These are phyloP conservation scores for Babjeviella inositovora DNA, from an alignment of 805 yeast genomes.

Conservation along the genomic window DNA sequence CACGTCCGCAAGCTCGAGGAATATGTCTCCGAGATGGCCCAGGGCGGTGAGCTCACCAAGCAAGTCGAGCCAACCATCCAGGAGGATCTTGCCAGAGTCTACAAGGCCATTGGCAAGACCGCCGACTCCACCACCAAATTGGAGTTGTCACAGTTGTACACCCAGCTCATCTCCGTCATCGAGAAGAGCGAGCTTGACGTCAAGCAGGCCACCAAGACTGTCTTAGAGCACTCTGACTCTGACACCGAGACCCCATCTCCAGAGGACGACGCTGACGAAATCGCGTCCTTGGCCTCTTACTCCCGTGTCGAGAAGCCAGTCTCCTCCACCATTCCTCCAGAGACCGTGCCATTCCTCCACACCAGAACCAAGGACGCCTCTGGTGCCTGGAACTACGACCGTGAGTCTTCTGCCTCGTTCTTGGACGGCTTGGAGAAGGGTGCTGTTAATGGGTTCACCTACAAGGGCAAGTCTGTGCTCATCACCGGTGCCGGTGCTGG, in stretches of 20 bases:
- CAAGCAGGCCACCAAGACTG: conserved; percentile 39
- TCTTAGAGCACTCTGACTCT: conserved; percentile 22
- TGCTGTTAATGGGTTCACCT: conserved; percentile 88
- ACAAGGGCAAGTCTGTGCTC: conserved; percentile 75
- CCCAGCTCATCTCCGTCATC: conserved; percentile 53
- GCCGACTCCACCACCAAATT: conserved; percentile 52
- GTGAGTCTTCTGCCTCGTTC: conserved; percentile 57
- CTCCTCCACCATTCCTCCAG: conserved; percentile 57
- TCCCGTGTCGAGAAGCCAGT: conserved; percentile 60
- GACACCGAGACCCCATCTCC: conserved; percentile 29
- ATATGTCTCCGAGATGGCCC: conserved; percentile 92
- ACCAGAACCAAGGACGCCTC: conserved; percentile 59
- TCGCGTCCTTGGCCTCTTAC: conserved; percentile 67
- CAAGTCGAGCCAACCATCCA: conserved; percentile 59
- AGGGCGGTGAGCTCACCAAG: conserved; percentile 76
- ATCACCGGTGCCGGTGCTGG: conserved; percentile 99
- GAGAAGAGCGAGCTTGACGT: conserved; percentile 59
- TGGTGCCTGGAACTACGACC: conserved; percentile 79
- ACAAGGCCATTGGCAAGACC: conserved; percentile 68
- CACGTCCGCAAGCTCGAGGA: conserved; percentile 90
- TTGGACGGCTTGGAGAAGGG: conserved; percentile 87
- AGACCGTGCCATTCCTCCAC: conserved; percentile 90
- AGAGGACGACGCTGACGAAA: conserved; percentile 52
- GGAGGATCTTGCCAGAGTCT: conserved; percentile 73
- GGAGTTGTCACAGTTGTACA: conserved; percentile 58